Evolutionary conservation across 345 rosid species (phyloP), one percentile per base, ranked within the genome.

Genomic region (Raphanus raphanistrum): DNA sequence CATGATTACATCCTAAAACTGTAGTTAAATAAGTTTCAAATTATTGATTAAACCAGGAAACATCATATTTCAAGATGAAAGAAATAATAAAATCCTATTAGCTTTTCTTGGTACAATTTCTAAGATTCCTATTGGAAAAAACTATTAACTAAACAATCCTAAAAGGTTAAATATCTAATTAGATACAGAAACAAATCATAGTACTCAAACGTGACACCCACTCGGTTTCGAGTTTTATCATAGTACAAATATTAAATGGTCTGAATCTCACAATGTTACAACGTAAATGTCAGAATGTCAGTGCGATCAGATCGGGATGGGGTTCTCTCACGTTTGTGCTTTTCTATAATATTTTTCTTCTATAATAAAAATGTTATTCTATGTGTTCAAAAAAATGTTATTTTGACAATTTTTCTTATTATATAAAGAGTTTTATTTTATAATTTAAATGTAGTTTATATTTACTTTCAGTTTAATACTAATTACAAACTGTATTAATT

Each of bases 171-270:
- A 2, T 28, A 29, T 29, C 6, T 4, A 12, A 12, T 27, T 27
- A 4, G 33, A 55, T 36, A 55, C 71, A 15, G 31, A 38, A 57
- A 52, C 59, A 59, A 59, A n/a, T 3, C 62, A n/a, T 68, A 12
- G 25, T 62, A 35, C 25, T 27, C 11, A 76, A 76, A 76, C 70
- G 70, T 76, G 80, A 76, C 21, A 28, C 55, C 70, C 75, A 76
- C 75, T 76, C 70, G 36, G 8, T 33, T 67, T 75, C 59, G 66
- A 75, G 26, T 66, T 66, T 38, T 60, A 43, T 43, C 6, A 16
- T 15, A 71, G 36, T 55, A 13, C 54, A 33, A 57, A 41, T 65
- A 28, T 41, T 25, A 21, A 1, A 25, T 78, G 68, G 72, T 71
- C 31, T 58, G 52, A 66, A 78, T 72, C 72, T 66, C 73, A 66